Evolutionary conservation across 768 basidiomycete species (phyloP).

Genomic region (Auricularia cornea): DNA sequence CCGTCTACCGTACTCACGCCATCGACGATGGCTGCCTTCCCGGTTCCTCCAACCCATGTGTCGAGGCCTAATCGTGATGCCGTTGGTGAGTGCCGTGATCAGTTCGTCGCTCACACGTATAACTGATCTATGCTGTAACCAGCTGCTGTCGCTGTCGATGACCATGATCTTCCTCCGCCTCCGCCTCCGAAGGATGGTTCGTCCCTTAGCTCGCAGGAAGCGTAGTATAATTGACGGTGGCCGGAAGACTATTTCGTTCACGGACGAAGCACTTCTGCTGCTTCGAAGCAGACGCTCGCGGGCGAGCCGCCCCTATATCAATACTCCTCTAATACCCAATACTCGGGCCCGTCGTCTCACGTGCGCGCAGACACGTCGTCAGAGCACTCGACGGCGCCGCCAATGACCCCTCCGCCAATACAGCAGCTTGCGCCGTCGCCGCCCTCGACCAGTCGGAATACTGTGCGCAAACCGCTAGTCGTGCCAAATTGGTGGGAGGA

Average conservation of each 20-base stretch:
- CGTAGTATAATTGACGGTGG: too few relatives aligned
- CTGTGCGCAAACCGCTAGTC: neutral
- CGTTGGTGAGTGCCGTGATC: neutral
- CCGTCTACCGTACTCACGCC: neutral
- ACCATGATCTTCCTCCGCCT: neutral
- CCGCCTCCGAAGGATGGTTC: neutral
- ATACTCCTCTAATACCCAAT: neutral
- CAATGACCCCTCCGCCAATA: neutral
- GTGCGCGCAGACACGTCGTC: neutral
- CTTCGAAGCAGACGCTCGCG: neutral
- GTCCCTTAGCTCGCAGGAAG: neutral
- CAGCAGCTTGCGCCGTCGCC: neutral
- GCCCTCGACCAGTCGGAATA: neutral
- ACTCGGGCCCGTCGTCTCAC: neutral
- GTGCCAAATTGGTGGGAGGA: slow-evolving; percentile 1
- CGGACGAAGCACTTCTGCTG: too few relatives aligned
- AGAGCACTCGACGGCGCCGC: neutral
- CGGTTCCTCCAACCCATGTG: neutral
- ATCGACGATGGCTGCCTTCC: neutral
- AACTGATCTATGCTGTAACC: neutral
- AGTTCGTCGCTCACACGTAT: neutral
- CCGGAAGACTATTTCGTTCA: too few relatives aligned
- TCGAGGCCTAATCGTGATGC: neutral
- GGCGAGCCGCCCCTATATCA: neutral
- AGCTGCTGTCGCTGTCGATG: neutral